phyloP scores from a whole-genome alignment of 2,329 filamentous ascomycete species.

The Pseudogymnoascus sp. region DNA sequence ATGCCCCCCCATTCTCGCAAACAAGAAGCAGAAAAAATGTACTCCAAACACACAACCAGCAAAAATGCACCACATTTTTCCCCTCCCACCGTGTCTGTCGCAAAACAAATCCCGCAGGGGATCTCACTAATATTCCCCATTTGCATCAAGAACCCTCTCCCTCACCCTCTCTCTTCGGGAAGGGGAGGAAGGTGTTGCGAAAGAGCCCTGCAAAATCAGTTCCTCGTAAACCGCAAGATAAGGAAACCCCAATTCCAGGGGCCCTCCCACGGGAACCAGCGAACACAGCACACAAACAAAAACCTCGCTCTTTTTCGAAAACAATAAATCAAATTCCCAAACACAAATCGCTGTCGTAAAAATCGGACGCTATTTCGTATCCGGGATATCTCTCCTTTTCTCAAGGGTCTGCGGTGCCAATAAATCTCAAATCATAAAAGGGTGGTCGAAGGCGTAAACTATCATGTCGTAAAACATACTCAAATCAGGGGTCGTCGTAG shows the following conservation, averaged over 20 bases:
- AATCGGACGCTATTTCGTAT: neutral
- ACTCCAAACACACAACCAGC: constrained; percentile 6
- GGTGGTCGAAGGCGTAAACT: constrained; percentile 3
- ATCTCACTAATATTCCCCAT: neutral
- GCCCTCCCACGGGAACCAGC: neutral
- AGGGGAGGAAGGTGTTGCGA: neutral
- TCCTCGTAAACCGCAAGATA: neutral
- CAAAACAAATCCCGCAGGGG: neutral
- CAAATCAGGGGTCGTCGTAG: constrained; percentile 3
- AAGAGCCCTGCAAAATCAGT: neutral
- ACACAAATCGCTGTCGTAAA: constrained; percentile 2
- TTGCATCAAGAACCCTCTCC: neutral
- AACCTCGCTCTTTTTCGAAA: neutral
- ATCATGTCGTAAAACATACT: constrained; percentile 7
- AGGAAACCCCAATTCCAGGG: neutral
- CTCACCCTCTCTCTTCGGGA: neutral
- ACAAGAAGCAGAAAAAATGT: neutral
- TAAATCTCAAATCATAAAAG: constrained; percentile 4
- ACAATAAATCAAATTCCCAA: neutral
- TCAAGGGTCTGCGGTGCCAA: neutral
- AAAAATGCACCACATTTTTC: constrained; percentile 1
- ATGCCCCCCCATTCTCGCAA: neutral
- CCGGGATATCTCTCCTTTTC: neutral
- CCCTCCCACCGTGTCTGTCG: neutral
- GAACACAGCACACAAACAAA: neutral